Evolutionary conservation across 2,329 filamentous ascomycete genomes (phyloP).

Genomic region (Lachnum nothofagi): DNA sequence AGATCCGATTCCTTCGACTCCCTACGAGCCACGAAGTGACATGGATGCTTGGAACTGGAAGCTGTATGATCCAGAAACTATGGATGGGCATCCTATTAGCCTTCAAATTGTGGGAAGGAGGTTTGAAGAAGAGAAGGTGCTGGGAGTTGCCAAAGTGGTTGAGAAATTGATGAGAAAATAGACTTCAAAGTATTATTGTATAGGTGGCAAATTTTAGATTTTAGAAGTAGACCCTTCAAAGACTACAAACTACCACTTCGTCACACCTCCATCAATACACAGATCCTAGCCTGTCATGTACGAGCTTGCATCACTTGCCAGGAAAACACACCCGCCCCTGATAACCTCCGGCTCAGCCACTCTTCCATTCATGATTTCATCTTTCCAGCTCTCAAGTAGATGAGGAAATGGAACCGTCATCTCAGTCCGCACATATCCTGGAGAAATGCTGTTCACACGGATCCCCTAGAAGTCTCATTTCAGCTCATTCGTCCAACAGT

Average conservation of each 20-base stretch:
- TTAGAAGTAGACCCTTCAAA: neutral
- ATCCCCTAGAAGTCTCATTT: conserved; percentile 36
- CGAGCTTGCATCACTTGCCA: conserved; percentile 56
- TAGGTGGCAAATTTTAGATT: neutral
- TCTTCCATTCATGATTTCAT: conserved; percentile 34
- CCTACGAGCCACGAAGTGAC: conserved; percentile 44
- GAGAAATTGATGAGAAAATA: conserved; percentile 19
- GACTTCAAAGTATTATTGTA: too few species aligned
- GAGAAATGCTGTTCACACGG: conserved; percentile 34
- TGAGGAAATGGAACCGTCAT: conserved; percentile 24
- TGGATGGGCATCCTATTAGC: conserved; percentile 43
- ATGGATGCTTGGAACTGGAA: conserved; percentile 50
- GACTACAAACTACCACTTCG: conserved; percentile 17
- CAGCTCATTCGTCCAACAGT: neutral
- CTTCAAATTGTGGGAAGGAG: conserved; percentile 48
- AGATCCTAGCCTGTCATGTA: conserved; percentile 50
- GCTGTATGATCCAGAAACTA: conserved; percentile 39
- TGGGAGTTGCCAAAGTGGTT: conserved; percentile 34
- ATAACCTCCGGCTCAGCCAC: conserved; percentile 32
- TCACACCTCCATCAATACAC: conserved; percentile 24
- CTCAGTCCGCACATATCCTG: conserved; percentile 30
- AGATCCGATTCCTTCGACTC: conserved; percentile 27
- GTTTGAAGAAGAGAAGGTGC: conserved; percentile 49
- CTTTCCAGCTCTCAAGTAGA: conserved; percentile 33
- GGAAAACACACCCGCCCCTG: conserved; percentile 43